Evolutionary conservation across 108 stramenopile species (phyloP), one percentile per base, ranked within the genome.

Genomic region (Licmophora abbreviata): DNA sequence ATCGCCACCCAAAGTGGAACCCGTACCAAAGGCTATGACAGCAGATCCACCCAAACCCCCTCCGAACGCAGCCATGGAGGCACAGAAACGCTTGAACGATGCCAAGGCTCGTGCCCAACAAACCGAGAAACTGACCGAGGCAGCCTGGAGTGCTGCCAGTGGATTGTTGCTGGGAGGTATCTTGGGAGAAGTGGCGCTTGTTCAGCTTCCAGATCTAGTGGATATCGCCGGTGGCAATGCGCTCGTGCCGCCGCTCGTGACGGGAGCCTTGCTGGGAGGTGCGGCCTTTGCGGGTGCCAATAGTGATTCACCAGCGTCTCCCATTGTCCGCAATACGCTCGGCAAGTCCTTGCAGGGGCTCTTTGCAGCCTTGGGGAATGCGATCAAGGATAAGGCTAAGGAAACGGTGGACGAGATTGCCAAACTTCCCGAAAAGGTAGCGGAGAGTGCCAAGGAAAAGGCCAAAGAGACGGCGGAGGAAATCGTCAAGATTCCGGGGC

Each of bases 331-430:
- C 10, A 56, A 44, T 15, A 18, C 74, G 1, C 55, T 85, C 18
- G 83, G 79, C 31, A 56, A 63, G 8, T 43, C 68, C 7, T 51
- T 69, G 1, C 14, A 28, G 24, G 20, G 47, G 1, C 11, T 58
- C 23, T 61, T 48, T 10, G 44, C 50, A 25, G 29, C 42, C 31
- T 57, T 69, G 29, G 9, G 18, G 6, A 27, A 45, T 22, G 40
- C 24, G n/a, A 52, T 52, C 3, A 60, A 54, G 23, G 54, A 44
- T 32, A 31, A 29, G 2, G 49, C 49, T 18, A 32, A 15, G 4
- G 78, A 74, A 21, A 58, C 77, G 17, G 68, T 70, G 1, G 70
- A 77, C 12, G 86, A 77, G 36, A 74, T 88, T 48, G 65, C 64
- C 33, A 61, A 48, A 11, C 61, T 65, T 26, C 71, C 81, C 11